Conservation (phyloP, 345 rosid species). For the Moringa oleifera region DNA sequence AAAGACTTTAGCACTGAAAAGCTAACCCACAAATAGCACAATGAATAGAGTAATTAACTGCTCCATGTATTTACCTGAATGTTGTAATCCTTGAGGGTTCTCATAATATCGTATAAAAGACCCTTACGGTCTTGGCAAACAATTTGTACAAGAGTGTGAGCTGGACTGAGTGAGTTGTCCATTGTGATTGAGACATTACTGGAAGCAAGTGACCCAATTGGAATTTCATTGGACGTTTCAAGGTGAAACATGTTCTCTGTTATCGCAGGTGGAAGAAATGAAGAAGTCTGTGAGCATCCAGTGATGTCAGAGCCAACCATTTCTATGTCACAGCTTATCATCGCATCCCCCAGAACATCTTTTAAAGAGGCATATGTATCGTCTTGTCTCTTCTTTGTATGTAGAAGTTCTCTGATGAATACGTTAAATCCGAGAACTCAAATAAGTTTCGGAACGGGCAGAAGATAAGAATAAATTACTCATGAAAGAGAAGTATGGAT, state of each 20-base stretch:
- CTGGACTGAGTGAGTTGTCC: conserved; percentile 80
- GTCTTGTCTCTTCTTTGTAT: conserved; percentile 62
- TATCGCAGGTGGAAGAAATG: conserved; percentile 57
- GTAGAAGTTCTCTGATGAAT: conserved; percentile 66
- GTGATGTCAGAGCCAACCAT: conserved; percentile 66
- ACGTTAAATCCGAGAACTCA: too few relatives aligned
- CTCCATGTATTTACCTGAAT: conserved; percentile 51
- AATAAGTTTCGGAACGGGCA: not conserved
- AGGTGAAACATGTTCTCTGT: conserved; percentile 48
- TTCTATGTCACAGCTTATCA: conserved; percentile 77
- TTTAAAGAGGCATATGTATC: conserved; percentile 43
- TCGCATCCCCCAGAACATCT: conserved; percentile 43
- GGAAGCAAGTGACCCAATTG: conserved; percentile 33
- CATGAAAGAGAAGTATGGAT: not conserved
- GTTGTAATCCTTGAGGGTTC: conserved; percentile 90
- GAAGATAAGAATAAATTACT: too few relatives aligned
- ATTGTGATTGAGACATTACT: conserved; percentile 47
- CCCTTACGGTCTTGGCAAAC: conserved; percentile 88
- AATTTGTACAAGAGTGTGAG: conserved; percentile 84
- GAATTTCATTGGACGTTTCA: conserved; percentile 35
- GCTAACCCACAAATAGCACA: not conserved
- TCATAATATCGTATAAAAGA: conserved; percentile 86
- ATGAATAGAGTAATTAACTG: too few relatives aligned
- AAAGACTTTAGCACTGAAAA: conserved; percentile 1
- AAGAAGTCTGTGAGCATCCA: conserved; percentile 57